Base-by-base conservation (phyloP, 179 eudicot species). In the Patellifolia procumbens region DNA sequence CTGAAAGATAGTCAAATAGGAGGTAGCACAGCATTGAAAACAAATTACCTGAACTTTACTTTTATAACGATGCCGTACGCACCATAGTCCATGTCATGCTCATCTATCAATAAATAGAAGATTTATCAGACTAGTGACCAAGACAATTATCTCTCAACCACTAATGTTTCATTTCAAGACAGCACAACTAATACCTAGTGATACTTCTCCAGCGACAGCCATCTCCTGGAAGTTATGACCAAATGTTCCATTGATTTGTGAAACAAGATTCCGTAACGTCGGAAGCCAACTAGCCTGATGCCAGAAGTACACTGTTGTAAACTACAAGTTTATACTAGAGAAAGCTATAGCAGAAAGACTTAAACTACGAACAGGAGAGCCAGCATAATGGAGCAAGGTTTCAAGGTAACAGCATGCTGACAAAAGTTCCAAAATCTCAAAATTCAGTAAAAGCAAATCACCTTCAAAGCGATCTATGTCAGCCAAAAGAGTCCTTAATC, bases 151-250 rank as follows among this genome's bases (percentile, higher is more conserved):
- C 62, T 12, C 35, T 42, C 56, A 17, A 28, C 28, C 22, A 68
- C 32, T 37, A 78, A 73, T 49, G 17, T 4, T 13, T 32, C 55
- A n/a, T 66, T n/a, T 51, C 26, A 64, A 24, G 15, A 64, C 8
- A 73, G 37, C 13, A 39, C 24, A 37, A 12, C 76, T n/a, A 22
- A 64, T 89, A 91, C 99, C 99, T 77, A 95, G 81, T 64, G 87
- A 88, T 72, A 93, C 99, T 86, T 95, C 99, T 77, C 99, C 99
- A 20, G 99, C 98, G 75, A 95, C 94, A 34, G 99, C 99, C 99
- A 95, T 95, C 83, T 95, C 96, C 82, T 87, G 93, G 76, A 95
- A 95, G 79, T 95, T 95, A 66, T 80, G 88, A 75, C 99, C 83
- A 77, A 95, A 95, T 45, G 98, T 93, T 80, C 84, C 90, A 76